A percentile compares a stretch with the other conserved stretches of the same genome.
Conservation (phyloP, 805 yeast genomes). For the Cyberlindnera veronae region DNA sequence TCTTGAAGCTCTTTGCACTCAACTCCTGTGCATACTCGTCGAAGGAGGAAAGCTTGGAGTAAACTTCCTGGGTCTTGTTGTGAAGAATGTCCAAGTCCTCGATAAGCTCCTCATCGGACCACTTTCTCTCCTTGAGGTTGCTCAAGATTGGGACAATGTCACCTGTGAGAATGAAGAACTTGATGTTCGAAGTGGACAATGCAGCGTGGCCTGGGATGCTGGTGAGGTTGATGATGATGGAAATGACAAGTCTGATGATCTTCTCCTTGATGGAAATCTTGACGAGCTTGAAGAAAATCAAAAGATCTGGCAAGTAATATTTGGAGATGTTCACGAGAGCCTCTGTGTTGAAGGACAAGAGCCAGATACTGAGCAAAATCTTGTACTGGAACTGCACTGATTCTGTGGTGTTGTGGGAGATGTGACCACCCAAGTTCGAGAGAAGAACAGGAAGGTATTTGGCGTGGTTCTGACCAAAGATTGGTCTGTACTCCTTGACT, state of each 20-base stretch:
- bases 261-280: constrained; percentile 89
- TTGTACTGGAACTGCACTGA: constrained; percentile 74
- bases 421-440: constrained; percentile 35
- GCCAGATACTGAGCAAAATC: constrained; percentile 76
- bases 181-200: constrained; percentile 47
- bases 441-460: constrained; percentile 47
- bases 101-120: constrained; percentile 90
- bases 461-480: constrained; percentile 41
- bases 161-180: constrained; percentile 66
- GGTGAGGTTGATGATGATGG: constrained; percentile 64
- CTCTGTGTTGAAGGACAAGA: constrained; percentile 66
- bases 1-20: constrained; percentile 68
- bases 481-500: constrained; percentile 47
- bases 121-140: constrained; percentile 78
- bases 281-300: constrained; percentile 46
- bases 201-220: constrained; percentile 30
- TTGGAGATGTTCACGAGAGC: constrained; percentile 51
- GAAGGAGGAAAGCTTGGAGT: constrained; percentile 78
- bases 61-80: constrained; percentile 65
- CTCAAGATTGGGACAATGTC: constrained; percentile 69
- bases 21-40: constrained; percentile 90
- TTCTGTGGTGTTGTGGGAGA: constrained; percentile 30
- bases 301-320: constrained; percentile 47
- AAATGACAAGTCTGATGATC: constrained; percentile 78
- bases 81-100: constrained; percentile 60